Conservation (phyloP, 2,329 filamentous ascomycete genomes). For the Knoxdaviesia capensis region DNA sequence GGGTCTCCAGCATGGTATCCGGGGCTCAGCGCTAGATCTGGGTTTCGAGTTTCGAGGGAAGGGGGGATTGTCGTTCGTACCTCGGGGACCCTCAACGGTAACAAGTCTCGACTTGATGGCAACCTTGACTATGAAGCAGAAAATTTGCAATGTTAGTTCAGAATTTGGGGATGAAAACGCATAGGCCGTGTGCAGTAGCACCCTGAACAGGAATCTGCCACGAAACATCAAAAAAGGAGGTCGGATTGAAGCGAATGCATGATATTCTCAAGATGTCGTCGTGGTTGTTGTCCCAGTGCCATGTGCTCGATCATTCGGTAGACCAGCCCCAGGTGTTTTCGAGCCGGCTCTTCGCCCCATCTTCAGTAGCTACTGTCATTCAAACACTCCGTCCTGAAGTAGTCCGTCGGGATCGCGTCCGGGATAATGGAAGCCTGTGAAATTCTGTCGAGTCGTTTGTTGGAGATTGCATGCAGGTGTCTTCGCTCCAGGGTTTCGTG, state of each 20-base stretch:
- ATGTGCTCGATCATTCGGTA: too few species aligned
- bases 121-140: constrained; percentile 59
- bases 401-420: too few species aligned
- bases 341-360: too few species aligned
- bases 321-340: too few species aligned
- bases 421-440: too few species aligned
- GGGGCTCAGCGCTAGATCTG: neutral
- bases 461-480: too few species aligned
- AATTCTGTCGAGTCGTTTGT: too few species aligned
- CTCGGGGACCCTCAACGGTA: constrained; percentile 92
- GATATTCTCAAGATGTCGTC: constrained; percentile 1
- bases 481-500: too few species aligned
- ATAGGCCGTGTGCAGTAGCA: neutral
- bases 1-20: too few species aligned
- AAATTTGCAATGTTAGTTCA: neutral
- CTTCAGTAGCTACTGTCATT: too few species aligned
- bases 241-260: neutral
- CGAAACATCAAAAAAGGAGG: neutral
- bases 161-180: neutral
- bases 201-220: neutral
- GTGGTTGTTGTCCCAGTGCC: too few species aligned
- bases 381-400: too few species aligned
- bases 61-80: constrained; percentile 22
- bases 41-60: neutral
- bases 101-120: constrained; percentile 91